These are phyloP conservation scores for Anisodus acutangulus DNA, from an alignment of 257 asterid genomes.

Conservation along the genomic window DNA sequence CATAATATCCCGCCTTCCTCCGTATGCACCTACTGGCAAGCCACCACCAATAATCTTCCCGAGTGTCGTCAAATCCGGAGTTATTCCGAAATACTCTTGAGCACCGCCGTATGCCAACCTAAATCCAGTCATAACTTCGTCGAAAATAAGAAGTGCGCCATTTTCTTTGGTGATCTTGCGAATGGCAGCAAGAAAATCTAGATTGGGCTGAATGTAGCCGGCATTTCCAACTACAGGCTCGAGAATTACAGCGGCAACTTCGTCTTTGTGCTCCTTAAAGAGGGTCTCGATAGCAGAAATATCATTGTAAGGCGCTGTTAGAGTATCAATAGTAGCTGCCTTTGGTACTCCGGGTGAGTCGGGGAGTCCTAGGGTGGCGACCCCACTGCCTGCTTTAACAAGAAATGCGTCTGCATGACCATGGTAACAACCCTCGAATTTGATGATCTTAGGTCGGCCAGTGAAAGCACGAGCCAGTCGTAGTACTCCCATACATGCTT, in stretches of 20 bases:
- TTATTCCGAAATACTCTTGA: slow-evolving; percentile 89
- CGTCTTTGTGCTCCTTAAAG: slow-evolving; percentile 77
- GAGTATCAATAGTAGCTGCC: slow-evolving; percentile 69
- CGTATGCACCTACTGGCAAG: slow-evolving; percentile 97
- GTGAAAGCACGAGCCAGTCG: slow-evolving; percentile 97
- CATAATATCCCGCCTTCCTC: slow-evolving; percentile 96
- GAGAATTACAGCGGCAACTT: slow-evolving; percentile 76
- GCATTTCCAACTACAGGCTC: slow-evolving; percentile 97
- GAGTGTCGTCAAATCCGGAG: slow-evolving; percentile 93
- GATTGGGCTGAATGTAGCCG: slow-evolving; percentile 81
- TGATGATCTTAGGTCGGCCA: slow-evolving; percentile 75
- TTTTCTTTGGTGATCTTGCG: slow-evolving; percentile 66
- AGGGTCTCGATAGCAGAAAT: slow-evolving; percentile 64
- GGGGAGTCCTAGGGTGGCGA: slow-evolving; percentile 95
- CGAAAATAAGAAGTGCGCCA: slow-evolving; percentile 75
- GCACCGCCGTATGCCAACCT: slow-evolving; percentile 95
- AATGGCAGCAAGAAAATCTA: slow-evolving; percentile 70
- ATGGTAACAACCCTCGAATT: slow-evolving; percentile 98
- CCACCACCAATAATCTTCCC: slow-evolving; percentile 99
- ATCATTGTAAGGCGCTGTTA: slow-evolving; percentile 86
- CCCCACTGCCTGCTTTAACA: slow-evolving; percentile 99
- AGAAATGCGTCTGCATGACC: slow-evolving; percentile 99
- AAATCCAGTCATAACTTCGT: slow-evolving; percentile 97
- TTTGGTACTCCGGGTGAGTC: slow-evolving; percentile 99
- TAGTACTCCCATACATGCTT: slow-evolving; percentile 97